Percentiles rank a stretch among this genome's conserved stretches.
Conservation (phyloP, 192 early-diverging fungal species). For the Linnemannia schmuckeri region DNA sequence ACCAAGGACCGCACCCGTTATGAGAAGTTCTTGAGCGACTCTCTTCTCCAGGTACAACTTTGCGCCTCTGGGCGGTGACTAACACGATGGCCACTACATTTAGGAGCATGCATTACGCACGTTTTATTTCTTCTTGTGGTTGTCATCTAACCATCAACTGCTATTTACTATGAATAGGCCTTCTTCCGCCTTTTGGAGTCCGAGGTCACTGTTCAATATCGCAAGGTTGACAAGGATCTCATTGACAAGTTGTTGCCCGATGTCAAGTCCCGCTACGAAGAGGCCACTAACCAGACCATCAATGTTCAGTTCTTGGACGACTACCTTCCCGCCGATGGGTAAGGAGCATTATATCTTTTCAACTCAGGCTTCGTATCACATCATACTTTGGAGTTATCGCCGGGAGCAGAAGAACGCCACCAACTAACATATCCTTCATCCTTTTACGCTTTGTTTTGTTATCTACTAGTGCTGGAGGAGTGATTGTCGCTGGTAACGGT, state of each 20-base stretch:
- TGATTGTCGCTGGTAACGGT: conserved; percentile 81
- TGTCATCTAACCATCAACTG: neutral
- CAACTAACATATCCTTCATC: neutral
- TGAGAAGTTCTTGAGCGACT: conserved; percentile 73
- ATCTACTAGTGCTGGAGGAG: conserved; percentile 83
- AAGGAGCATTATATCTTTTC: neutral
- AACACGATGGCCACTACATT: too few species aligned
- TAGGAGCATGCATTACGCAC: too few species aligned
- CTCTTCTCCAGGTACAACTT: conserved; percentile 78
- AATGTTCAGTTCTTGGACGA: conserved; percentile 67
- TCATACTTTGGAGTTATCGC: too few species aligned
- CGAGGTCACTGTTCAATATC: conserved; percentile 76
- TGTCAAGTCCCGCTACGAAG: conserved; percentile 67
- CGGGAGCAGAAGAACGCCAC: too few species aligned
- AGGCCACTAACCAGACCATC: conserved; percentile 63
- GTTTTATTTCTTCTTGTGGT: neutral
- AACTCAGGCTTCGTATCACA: neutral
- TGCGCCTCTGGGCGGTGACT: too few species aligned
- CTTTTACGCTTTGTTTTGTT: neutral
- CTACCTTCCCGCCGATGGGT: conserved; percentile 78
- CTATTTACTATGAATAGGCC: conserved; percentile 57
- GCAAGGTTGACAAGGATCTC: conserved; percentile 75
- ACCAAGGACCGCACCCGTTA: conserved; percentile 72
- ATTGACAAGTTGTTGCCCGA: conserved; percentile 70
- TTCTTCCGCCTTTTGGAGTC: conserved; percentile 91